These are phyloP conservation scores for Puccinia coronata DNA, from an alignment of 1,284 basidiomycete genomes.

Conservation along the genomic window DNA sequence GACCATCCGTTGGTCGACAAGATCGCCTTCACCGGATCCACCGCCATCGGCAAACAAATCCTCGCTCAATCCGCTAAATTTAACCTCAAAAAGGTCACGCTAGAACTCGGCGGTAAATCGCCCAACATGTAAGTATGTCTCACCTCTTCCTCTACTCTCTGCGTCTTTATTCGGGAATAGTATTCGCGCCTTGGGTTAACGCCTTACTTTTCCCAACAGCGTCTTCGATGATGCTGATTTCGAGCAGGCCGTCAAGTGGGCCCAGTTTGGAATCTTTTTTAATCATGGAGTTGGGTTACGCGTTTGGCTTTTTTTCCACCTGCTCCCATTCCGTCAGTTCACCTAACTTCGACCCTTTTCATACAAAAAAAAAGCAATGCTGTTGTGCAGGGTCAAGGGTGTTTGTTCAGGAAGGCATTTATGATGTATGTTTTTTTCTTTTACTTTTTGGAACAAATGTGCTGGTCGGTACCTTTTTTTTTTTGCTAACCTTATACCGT, in stretches of 20 bases:
- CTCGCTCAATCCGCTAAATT: slow-evolving; percentile 77
- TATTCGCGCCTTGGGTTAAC: no score
- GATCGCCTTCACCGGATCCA: slow-evolving; percentile 67
- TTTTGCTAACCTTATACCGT: slow-evolving; percentile 63
- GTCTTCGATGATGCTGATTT: slow-evolving; percentile 64
- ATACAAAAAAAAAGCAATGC: slow-evolving; percentile 74
- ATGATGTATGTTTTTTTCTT: slow-evolving; percentile 50
- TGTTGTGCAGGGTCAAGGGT: slow-evolving; percentile 84
- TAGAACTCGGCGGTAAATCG: slow-evolving; percentile 91
- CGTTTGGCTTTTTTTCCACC: neutral
- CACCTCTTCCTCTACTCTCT: slow-evolving; percentile 6
- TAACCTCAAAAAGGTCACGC: slow-evolving; percentile 87
- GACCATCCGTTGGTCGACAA: slow-evolving; percentile 67
- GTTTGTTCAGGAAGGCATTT: slow-evolving; percentile 72
- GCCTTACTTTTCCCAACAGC: slow-evolving; percentile 61
- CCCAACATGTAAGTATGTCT: slow-evolving; percentile 65
- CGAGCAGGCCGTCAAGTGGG: slow-evolving; percentile 77
- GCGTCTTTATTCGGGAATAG: slow-evolving; percentile 67
- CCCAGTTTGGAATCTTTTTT: slow-evolving; percentile 72
- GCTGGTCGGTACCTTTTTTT: neutral
- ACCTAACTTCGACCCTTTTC: neutral
- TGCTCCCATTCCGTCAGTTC: neutral
- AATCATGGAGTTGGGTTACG: slow-evolving; percentile 60
- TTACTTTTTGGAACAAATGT: no score
- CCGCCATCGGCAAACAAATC: slow-evolving; percentile 79